phyloP scores from a whole-genome alignment of 192 early-diverging fungal species.

The Phlyctochytrium arcticum region DNA sequence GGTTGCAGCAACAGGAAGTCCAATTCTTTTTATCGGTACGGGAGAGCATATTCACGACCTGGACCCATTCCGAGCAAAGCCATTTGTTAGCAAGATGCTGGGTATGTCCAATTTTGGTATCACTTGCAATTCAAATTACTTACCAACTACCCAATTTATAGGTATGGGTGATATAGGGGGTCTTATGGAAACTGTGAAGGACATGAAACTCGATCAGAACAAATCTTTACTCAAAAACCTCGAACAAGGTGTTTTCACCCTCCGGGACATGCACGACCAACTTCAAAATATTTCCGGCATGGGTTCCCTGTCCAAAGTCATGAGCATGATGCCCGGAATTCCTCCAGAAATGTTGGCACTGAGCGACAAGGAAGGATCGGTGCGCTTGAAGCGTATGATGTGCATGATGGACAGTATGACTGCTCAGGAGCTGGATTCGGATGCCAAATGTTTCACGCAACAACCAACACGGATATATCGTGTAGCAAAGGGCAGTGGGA shows the following conservation, averaged over 20 bases:
- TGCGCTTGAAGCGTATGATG: conserved; percentile 69
- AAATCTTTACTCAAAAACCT: conserved; percentile 82
- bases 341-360: conserved; percentile 44
- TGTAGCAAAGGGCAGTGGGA: conserved; percentile 81
- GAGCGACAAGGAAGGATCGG: conserved; percentile 53
- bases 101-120: no score
- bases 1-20: conserved; percentile 88
- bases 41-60: conserved; percentile 97
- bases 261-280: conserved; percentile 94
- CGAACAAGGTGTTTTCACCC: conserved; percentile 78
- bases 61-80: conserved; percentile 80
- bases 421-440: conserved; percentile 80
- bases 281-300: conserved; percentile 83
- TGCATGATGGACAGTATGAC: conserved; percentile 97
- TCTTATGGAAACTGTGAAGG: conserved; percentile 84
- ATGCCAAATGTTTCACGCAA: conserved; percentile 75
- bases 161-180: conserved; percentile 91
- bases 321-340: conserved; percentile 81
- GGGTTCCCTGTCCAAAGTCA: conserved; percentile 89
- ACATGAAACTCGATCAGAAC: conserved; percentile 83
- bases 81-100: conserved; percentile 91
- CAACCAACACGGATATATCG: conserved; percentile 69
- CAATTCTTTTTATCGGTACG: conserved; percentile 94
- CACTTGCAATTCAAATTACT: no score
- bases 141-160: conserved; percentile 6